These are phyloP conservation scores for Cladosporium phlei DNA, from an alignment of 2,329 filamentous ascomycete species.

Conservation along the genomic window DNA sequence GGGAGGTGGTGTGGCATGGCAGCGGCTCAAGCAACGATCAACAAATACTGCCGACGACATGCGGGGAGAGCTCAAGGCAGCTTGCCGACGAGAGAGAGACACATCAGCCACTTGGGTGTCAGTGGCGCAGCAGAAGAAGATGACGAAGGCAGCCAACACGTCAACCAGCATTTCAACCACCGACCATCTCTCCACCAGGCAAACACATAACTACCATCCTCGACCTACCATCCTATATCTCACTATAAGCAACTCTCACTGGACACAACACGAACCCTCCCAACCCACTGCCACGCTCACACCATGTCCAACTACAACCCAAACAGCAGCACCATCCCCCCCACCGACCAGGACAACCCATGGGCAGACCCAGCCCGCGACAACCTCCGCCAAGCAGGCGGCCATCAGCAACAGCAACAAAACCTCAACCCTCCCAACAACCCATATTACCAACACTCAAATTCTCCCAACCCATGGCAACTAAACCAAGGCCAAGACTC, in stretches of 20 bases:
- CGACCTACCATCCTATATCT: neutral
- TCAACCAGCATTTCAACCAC: no score
- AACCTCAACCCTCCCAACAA: slow-evolving; percentile 6
- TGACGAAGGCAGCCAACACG: no score
- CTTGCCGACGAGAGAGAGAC: no score
- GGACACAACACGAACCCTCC: neutral
- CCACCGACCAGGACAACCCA: slow-evolving; percentile 13
- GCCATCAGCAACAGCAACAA: neutral
- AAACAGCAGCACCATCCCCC: no score
- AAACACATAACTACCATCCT: no score
- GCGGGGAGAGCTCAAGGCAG: no score
- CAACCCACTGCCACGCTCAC: neutral
- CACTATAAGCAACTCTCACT: no score
- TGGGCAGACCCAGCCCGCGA: slow-evolving; percentile 13
- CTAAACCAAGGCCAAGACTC: slow-evolving; percentile 6
- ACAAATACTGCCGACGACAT: no score
- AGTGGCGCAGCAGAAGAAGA: neutral
- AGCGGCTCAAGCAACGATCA: no score
- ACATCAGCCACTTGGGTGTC: no score
- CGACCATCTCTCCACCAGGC: slow-evolving; percentile 1
- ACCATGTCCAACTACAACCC: slow-evolving; percentile 10
- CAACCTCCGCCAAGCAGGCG: slow-evolving; percentile 6
- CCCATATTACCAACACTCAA: slow-evolving; percentile 13
- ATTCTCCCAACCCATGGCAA: slow-evolving; percentile 14
- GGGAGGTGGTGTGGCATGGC: no score